Evolutionary conservation across 331 rosid species (phyloP).

Genomic region (Malus hybrid): DNA sequence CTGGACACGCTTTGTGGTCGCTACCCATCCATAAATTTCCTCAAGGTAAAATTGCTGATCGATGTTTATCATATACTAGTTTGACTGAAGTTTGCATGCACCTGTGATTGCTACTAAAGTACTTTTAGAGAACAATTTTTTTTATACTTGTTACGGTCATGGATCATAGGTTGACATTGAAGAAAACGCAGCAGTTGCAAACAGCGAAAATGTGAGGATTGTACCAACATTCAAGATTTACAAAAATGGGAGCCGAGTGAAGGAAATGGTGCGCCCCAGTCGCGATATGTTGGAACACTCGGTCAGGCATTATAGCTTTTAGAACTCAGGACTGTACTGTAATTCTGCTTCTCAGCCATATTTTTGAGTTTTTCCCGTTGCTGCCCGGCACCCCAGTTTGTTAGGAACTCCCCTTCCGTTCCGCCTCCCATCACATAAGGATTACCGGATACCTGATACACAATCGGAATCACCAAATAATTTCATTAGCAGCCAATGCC

Average conservation of each 20-base stretch:
- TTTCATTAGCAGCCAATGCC: conserved; percentile 45
- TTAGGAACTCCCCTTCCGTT: conserved; percentile 37
- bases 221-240: conserved; percentile 97
- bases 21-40: conserved; percentile 79
- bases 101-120: not conserved
- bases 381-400: conserved; percentile 19
- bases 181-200: conserved; percentile 51
- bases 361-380: conserved; percentile 28
- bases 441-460: conserved; percentile 47
- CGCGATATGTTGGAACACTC: conserved; percentile 86
- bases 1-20: conserved; percentile 64
- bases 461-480: conserved; percentile 50
- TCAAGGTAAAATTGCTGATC: conserved; percentile 46
- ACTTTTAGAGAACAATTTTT: not conserved
- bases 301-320: conserved; percentile 82
- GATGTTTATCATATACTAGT: not conserved
- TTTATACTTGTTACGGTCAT: not conserved
- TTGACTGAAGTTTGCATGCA: not conserved
- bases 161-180: conserved; percentile 67
- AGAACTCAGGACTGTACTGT: conserved; percentile 30
- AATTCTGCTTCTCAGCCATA: conserved; percentile 28
- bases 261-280: conserved; percentile 84
- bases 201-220: conserved; percentile 64
- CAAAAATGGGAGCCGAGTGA: conserved; percentile 72
- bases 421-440: conserved; percentile 34